Evolutionary conservation across 2,329 filamentous ascomycete species (phyloP).

Genomic region (Talaromyces sp.): DNA sequence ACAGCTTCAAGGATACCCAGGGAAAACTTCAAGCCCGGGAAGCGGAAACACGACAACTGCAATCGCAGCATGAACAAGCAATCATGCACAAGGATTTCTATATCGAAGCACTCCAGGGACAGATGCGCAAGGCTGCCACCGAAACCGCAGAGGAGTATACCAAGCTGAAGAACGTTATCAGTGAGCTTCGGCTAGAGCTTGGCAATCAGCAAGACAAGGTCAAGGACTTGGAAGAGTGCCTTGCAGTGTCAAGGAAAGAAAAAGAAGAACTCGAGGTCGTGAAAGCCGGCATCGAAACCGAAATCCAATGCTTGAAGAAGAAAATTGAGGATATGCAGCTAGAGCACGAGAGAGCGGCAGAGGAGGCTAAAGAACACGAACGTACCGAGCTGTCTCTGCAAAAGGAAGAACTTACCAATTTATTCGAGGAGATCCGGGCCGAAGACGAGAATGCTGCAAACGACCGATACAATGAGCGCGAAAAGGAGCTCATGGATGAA

Average conservation of each 20-base stretch:
- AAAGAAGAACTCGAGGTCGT: conserved; percentile 41
- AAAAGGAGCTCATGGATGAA: conserved; percentile 41
- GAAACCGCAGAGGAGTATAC: conserved; percentile 47
- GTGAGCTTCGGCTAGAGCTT: conserved; percentile 47
- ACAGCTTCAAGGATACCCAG: conserved; percentile 48
- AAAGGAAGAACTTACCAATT: conserved; percentile 41
- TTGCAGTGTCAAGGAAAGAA: conserved; percentile 40
- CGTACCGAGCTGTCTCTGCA: conserved; percentile 34
- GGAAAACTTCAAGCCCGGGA: conserved; percentile 46
- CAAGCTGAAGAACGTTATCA: conserved; percentile 38
- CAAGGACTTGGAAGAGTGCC: conserved; percentile 46
- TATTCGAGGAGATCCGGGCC: conserved; percentile 43
- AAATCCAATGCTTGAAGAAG: conserved; percentile 33
- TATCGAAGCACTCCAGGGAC: conserved; percentile 47
- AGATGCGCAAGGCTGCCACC: conserved; percentile 45
- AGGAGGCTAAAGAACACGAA: conserved; percentile 27
- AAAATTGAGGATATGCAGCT: conserved; percentile 40
- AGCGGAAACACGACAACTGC: conserved; percentile 45
- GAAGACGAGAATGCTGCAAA: conserved; percentile 37
- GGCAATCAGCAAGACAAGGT: conserved; percentile 49
- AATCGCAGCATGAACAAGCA: conserved; percentile 47
- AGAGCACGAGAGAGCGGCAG: conserved; percentile 37
- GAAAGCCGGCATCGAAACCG: conserved; percentile 41
- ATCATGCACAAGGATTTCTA: conserved; percentile 50
- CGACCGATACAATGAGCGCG: conserved; percentile 31